These are phyloP conservation scores for Paramecium biaurelia DNA, from an alignment of 73 alveolate species.

Conservation along the genomic window DNA sequence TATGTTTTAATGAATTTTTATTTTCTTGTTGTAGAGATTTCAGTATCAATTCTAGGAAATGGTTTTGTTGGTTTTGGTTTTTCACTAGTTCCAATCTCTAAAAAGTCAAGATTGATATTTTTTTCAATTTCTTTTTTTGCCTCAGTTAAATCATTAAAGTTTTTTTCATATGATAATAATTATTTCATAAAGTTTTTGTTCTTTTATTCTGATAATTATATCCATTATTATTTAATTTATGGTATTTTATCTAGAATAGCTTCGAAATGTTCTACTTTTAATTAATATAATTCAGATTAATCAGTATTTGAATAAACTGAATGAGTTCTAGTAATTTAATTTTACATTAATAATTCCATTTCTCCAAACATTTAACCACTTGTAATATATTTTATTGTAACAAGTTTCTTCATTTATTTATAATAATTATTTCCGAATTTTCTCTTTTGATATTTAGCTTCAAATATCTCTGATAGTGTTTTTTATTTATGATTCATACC, in stretches of 20 bases:
- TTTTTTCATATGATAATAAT: neutral
- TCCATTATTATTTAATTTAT: neutral
- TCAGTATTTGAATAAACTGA: conserved; percentile 13
- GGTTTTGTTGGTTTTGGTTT: conserved; percentile 1
- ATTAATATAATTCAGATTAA: conserved; percentile 22
- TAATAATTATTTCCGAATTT: conserved; percentile 32
- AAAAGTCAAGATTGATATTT: conserved; percentile 24
- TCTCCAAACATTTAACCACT: conserved; percentile 47
- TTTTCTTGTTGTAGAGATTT: neutral
- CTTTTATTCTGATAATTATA: neutral
- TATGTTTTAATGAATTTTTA: neutral
- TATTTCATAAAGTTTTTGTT: neutral
- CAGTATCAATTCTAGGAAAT: neutral
- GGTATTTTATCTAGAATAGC: neutral
- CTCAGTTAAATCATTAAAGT: conserved; percentile 43
- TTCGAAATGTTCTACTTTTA: neutral
- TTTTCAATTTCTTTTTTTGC: neutral
- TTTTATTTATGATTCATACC: neutral
- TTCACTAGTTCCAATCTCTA: neutral
- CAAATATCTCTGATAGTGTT: neutral
- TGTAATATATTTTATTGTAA: conserved; percentile 7
- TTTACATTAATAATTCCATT: conserved; percentile 19
- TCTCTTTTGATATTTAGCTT: conserved; percentile 15
- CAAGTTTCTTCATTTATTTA: neutral
- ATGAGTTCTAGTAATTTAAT: neutral